Evolutionary conservation across 2,329 filamentous ascomycete genomes (phyloP), one percentile per base, ranked within the genome.

Genomic region (Curvularia spicifera): DNA sequence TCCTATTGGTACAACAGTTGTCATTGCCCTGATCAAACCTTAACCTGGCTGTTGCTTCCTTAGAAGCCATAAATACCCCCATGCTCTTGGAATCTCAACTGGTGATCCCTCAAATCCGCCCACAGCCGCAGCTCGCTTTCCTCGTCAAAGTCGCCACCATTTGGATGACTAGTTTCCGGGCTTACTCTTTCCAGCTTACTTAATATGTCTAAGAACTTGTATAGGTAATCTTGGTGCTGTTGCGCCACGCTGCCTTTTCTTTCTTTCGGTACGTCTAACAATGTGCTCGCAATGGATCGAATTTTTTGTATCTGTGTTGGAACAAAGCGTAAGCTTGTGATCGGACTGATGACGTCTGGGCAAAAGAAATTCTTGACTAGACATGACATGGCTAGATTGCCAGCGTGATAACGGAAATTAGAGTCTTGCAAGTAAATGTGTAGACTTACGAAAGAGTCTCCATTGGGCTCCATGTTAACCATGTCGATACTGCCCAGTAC

Each of bases 401-500:
- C 56, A 43, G 44, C 52, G 45, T 60, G 26, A 43, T 58, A 64
- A 2, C 59, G 49, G 6, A 68, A 37, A 59, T 64, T 59, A 42
- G 51, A 63, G 22, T 60, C 46, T 42, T 63, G 60, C 43, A 63
- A 61, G 40, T 49, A 49, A 52, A 63, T 37, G 28, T 54, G 26
- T 22, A 61, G 55, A 81, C 83, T 78, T 82, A 88, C 86, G 68
- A 89, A 85, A 57, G 84, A 87, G 64, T 84, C 84, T 24, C 85
- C 86, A 62, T 87, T 89, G 9, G 86, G 86, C 74, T 96, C 92
- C 83, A 96, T 90, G 75, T 93, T 93, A 58, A 91, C 87, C 80
- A 94, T 91, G 47, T 89, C 90, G 66, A 96, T 91, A 55, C 87
- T 91, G 26, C 86, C 85, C 5, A 96, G 80, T 3, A 96, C 88